phyloP scores from a whole-genome alignment of 768 basidiomycete genomes.

The Serendipita sp. region DNA sequence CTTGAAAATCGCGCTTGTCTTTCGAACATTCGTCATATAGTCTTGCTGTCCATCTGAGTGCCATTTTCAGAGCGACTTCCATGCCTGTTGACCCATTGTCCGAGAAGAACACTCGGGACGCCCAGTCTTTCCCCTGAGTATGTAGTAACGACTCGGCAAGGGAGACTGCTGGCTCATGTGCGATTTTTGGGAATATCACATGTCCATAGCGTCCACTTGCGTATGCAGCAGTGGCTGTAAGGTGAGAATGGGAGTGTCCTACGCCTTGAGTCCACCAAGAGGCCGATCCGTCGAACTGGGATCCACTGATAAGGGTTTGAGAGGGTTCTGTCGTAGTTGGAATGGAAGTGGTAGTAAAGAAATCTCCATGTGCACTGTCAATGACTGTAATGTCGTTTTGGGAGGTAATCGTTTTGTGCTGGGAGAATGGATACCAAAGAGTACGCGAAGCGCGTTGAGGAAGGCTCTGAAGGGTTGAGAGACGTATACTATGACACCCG shows the following conservation, averaged over 20 bases:
- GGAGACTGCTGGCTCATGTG: constrained; percentile 68
- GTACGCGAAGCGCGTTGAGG: constrained; percentile 56
- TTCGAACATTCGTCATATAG: constrained; percentile 20
- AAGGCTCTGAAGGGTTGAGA: constrained; percentile 66
- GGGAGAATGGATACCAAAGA: constrained; percentile 97
- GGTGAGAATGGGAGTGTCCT: constrained; percentile 59
- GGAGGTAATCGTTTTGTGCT: constrained; percentile 57
- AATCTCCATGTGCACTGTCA: constrained; percentile 77
- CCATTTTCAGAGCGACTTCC: constrained; percentile 98
- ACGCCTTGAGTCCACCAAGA: constrained; percentile 97
- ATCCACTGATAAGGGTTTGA: constrained; percentile 17
- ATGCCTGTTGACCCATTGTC: constrained; percentile 94
- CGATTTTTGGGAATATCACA: constrained; percentile 87
- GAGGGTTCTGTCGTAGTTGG: constrained; percentile 10
- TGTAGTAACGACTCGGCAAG: constrained; percentile 66
- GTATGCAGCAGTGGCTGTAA: constrained; percentile 73
- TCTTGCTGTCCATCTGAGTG: constrained; percentile 48
- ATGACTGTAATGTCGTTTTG: constrained; percentile 73
- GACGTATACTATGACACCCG: constrained; percentile 40
- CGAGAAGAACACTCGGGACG: constrained; percentile 76
- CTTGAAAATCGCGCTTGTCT: constrained; percentile 41
- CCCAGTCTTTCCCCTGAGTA: constrained; percentile 78
- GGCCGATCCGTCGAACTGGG: constrained; percentile 79
- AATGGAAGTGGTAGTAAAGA: constrained; percentile 37
- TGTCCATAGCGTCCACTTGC: constrained; percentile 93